Evolutionary conservation across 2,329 filamentous ascomycete genomes (phyloP), one percentile per base, ranked within the genome.

Genomic region (Annulohypoxylon truncatum): DNA sequence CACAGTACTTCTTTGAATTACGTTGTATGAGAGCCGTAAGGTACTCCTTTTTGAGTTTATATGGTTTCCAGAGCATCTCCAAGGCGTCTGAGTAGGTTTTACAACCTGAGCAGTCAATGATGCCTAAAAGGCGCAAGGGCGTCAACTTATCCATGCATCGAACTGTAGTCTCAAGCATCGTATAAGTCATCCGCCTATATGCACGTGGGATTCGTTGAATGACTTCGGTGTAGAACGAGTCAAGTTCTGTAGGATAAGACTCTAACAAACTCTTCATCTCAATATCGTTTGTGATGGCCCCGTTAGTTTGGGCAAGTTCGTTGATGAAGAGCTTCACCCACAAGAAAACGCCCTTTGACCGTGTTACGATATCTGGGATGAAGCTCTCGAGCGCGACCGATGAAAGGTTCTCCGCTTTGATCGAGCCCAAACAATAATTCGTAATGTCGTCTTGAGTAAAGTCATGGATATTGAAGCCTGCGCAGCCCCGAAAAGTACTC

Each of bases 251-350:
- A 9, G 52, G 52, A 13, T 13, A 44, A 9, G 52, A 55, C 7
- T 55, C 24, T 6, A 55, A 12, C 8, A 31, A 15, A 1, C 5
- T 22, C 10, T 31, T 31, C 24, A 55, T 18, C 26, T 55, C 35
- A 10, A 22, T 28, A 2, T 44, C 13, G 24, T 40, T 15, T 22
- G 22, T 6, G 5, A 13, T 24, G 4, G 15, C 9, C 3, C 8
- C 22, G 10, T 12, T 56, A 18, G n/a, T 35, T 15, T 26, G 20
- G 29, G 33, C 33, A n/a, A 68, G 33, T 3, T 66, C 57, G 4
- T 59, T 47, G 13, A 68, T 24, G 3, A 68, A 58, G 13, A 68
- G 55, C 26, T 58, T 66, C 18, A 68, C 66, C 66, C 66, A 69
- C 1, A 66, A 55, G 26, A 66, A 69, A 2, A 69, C 66, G 12